Conservation (phyloP, 768 basidiomycete species). For the Amanita exitialis region DNA sequence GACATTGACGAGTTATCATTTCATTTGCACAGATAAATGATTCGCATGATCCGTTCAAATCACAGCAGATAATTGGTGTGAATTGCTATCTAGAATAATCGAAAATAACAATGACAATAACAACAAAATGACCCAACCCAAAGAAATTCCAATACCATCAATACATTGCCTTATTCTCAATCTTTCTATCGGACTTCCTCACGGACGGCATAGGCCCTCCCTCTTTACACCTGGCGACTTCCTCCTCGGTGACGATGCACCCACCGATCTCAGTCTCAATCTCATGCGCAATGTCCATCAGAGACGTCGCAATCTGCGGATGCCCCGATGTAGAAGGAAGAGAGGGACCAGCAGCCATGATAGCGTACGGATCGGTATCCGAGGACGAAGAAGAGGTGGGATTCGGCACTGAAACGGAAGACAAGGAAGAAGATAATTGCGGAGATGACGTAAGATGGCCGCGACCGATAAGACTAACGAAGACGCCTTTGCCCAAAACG, state of each 20-base stretch:
- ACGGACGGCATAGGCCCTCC: constrained; percentile 19
- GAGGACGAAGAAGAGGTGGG: not conserved
- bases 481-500: constrained; percentile 52
- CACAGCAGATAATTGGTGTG: no score
- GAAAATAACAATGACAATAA: no score
- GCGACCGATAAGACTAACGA: constrained; percentile 61
- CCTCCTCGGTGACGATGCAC: constrained; percentile 52
- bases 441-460: not conserved
- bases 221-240: constrained; percentile 40
- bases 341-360: constrained; percentile 11
- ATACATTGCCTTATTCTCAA: not conserved
- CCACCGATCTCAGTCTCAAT: constrained; percentile 52
- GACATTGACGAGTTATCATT: no score
- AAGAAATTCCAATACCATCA: constrained; percentile 3
- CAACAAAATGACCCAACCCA: no score
- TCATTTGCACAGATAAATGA: no score
- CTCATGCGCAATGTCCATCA: constrained; percentile 50
- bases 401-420: not conserved
- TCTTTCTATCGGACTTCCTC: not conserved
- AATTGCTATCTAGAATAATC: no score
- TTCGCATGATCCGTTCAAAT: no score
- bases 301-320: constrained; percentile 20
- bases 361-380: constrained; percentile 16
- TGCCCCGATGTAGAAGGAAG: not conserved
- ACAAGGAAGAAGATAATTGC: constrained; percentile 1